phyloP scores from a whole-genome alignment of 1,139 yeast species.

The Dujonia santamariae region DNA sequence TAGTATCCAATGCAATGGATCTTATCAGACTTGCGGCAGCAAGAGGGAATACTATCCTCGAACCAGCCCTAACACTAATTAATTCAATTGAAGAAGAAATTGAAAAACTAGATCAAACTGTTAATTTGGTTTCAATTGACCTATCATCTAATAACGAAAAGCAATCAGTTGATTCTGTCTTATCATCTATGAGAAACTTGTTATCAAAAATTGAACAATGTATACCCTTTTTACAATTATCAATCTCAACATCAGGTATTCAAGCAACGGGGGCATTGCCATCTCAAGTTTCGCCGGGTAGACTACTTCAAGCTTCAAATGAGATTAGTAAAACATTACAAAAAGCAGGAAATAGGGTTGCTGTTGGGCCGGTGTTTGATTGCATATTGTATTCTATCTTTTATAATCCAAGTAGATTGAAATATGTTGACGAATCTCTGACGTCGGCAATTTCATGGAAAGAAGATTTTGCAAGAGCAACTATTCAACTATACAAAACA shows the following conservation, averaged over 20 bases:
- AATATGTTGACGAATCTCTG: slow-evolving; percentile 25
- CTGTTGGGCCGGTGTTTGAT: slow-evolving; percentile 63
- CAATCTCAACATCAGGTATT: slow-evolving; percentile 71
- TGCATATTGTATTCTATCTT: slow-evolving; percentile 64
- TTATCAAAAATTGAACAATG: slow-evolving; percentile 60
- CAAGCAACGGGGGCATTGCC: slow-evolving; percentile 53
- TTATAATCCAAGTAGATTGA: slow-evolving; percentile 52
- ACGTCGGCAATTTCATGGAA: slow-evolving; percentile 61
- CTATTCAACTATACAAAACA: slow-evolving; percentile 3
- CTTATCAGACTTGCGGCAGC: slow-evolving; percentile 67
- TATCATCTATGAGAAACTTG: slow-evolving; percentile 46
- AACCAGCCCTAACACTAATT: slow-evolving; percentile 55
- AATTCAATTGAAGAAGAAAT: slow-evolving; percentile 58
- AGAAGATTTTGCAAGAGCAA: slow-evolving; percentile 58
- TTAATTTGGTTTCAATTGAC: slow-evolving; percentile 29
- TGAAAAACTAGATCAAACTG: slow-evolving; percentile 52
- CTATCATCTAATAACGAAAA: slow-evolving; percentile 29
- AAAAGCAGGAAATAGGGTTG: slow-evolving; percentile 14
- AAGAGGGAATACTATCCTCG: slow-evolving; percentile 65
- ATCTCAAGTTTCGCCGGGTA: slow-evolving; percentile 59
- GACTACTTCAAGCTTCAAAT: slow-evolving; percentile 63
- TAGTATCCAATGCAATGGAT: slow-evolving; percentile 69
- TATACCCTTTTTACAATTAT: slow-evolving; percentile 66
- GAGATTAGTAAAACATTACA: slow-evolving; percentile 42
- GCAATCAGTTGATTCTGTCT: slow-evolving; percentile 47